Evolutionary conservation across 1,284 basidiomycete genomes (phyloP).

Genomic region (Ustilago shanxiensis): DNA sequence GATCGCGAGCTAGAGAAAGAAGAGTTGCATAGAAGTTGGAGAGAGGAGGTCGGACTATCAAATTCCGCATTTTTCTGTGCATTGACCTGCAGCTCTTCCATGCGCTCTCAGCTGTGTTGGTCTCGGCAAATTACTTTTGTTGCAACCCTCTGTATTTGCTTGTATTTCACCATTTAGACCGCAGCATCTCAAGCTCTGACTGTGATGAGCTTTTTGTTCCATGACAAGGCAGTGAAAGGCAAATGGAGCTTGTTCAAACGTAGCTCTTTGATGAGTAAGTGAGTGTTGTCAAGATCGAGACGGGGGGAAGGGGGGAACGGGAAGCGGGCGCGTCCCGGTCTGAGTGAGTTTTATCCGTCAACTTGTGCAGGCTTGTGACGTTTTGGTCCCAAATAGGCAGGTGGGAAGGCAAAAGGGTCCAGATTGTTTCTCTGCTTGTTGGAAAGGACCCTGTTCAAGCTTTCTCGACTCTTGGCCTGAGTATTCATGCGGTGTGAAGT

Average conservation of each 20-base stretch:
- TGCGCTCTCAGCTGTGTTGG: background rate
- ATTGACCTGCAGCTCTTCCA: slow-evolving; percentile 3
- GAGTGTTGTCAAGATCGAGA: too few species aligned
- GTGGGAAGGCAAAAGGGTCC: background rate
- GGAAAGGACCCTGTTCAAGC: background rate
- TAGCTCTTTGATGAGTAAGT: too few species aligned
- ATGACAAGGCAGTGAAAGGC: background rate
- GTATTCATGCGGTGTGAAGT: too few species aligned
- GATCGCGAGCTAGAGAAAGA: background rate
- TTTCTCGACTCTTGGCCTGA: background rate
- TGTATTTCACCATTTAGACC: too few species aligned
- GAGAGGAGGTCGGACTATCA: slow-evolving; percentile 22
- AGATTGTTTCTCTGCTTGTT: background rate
- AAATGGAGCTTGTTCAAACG: too few species aligned
- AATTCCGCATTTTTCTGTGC: slow-evolving; percentile 14
- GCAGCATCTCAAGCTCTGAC: too few species aligned
- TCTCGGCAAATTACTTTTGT: background rate
- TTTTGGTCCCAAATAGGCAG: background rate
- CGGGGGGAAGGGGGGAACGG: too few species aligned
- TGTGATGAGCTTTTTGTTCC: too few species aligned
- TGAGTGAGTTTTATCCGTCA: slow-evolving; percentile 1
- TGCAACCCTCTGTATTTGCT: too few species aligned
- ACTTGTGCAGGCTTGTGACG: background rate
- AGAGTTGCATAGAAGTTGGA: slow-evolving; percentile 4
- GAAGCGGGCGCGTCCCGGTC: background rate